Percentiles rank a stretch among this genome's conserved stretches.
phyloP scores from a whole-genome alignment of 257 asterid species.

The Salvia hispanica region DNA sequence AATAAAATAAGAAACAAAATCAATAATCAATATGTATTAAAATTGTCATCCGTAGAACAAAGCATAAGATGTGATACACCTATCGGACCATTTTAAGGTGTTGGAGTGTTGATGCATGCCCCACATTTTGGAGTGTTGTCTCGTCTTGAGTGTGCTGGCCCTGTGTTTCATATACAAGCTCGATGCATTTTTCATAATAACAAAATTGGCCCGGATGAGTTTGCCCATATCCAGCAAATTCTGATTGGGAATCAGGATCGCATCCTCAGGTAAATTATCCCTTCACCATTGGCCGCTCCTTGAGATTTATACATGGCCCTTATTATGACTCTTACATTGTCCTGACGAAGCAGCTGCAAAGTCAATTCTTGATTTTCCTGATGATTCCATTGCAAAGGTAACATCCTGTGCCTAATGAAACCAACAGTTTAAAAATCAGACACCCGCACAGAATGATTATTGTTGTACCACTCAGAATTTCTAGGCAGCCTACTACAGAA shows the following conservation, averaged over 20 bases:
- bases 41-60: no score
- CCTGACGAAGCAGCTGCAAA: constrained; percentile 66
- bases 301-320: not conserved
- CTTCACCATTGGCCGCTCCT: not conserved
- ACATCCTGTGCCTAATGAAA: constrained; percentile 79
- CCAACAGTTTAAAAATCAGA: constrained; percentile 20
- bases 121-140: no score
- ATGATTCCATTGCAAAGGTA: constrained; percentile 88
- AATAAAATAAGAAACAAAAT: no score
- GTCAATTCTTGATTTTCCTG: constrained; percentile 77
- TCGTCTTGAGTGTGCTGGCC: not conserved
- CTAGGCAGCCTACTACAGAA: not conserved
- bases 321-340: constrained; percentile 7
- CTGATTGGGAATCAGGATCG: constrained; percentile 23
- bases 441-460: not conserved
- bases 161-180: not conserved
- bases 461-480: not conserved
- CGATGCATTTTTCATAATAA: constrained; percentile 14
- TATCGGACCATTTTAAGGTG: constrained; percentile 30
- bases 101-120: constrained; percentile 22
- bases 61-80: no score
- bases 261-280: constrained; percentile 37
- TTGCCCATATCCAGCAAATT: constrained; percentile 23
- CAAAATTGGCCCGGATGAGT: constrained; percentile 9
- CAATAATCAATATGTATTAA: no score